Percentiles rank a stretch among this genome's conserved stretches.
Conservation (phyloP, 345 rosid species). For the Hypericum androsaemum region DNA sequence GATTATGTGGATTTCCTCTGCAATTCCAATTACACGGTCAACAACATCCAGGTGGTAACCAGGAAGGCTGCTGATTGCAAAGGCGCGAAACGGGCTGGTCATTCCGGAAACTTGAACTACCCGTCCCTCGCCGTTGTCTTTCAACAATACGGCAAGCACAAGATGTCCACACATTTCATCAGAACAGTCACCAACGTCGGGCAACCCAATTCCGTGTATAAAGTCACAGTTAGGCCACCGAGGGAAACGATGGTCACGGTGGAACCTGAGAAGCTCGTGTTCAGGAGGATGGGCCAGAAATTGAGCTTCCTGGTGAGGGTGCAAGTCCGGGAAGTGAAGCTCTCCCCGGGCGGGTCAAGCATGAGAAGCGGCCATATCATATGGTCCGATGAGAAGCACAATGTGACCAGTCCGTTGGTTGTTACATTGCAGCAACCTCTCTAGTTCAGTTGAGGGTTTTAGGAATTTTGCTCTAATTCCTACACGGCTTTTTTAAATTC, state of each 20-base stretch:
- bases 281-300: constrained; percentile 23
- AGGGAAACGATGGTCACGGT: constrained; percentile 8
- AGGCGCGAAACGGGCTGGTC: constrained; percentile 26
- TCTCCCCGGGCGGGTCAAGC: constrained; percentile 18
- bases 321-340: constrained; percentile 10
- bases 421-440: constrained; percentile 88
- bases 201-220: constrained; percentile 15
- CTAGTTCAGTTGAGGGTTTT: constrained; percentile 14
- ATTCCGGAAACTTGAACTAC: constrained; percentile 26
- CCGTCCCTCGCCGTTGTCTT: constrained; percentile 22
- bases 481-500: constrained; percentile 9
- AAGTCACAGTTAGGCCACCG: constrained; percentile 13
- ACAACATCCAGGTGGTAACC: constrained; percentile 15
- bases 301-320: constrained; percentile 23
- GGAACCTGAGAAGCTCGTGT: constrained; percentile 24
- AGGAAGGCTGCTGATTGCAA: constrained; percentile 23
- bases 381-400: constrained; percentile 28
- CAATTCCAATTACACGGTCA: constrained; percentile 19
- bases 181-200: constrained; percentile 26
- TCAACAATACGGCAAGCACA: constrained; percentile 21
- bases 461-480: constrained; percentile 11
- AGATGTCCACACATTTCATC: constrained; percentile 24
- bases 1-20: constrained; percentile 25
- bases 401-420: constrained; percentile 25
- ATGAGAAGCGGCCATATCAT: constrained; percentile 17